phyloP scores from a whole-genome alignment of 495 filamentous ascomycete genomes.

The Paragyromitra xinjiangensis region DNA sequence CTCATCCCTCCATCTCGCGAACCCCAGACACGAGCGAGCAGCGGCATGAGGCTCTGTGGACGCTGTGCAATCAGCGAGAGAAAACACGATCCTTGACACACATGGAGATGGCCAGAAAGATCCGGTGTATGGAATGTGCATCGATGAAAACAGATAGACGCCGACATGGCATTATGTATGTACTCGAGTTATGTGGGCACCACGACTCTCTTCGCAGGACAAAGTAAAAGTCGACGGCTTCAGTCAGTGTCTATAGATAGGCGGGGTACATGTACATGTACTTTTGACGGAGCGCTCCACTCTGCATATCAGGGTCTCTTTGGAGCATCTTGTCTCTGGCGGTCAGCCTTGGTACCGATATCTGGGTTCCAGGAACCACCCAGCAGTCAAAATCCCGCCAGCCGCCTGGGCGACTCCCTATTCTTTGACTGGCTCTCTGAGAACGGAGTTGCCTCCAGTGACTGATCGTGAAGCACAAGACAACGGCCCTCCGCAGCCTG shows the following conservation, averaged over 20 bases:
- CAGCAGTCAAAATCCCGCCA: not conserved
- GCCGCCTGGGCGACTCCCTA: not conserved
- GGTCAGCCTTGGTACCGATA: constrained; percentile 1
- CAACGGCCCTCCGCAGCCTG: constrained; percentile 30
- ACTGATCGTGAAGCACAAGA: constrained; percentile 36
- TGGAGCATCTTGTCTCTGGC: constrained; percentile 1
- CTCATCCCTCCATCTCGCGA: constrained; percentile 41
- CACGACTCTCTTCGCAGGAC: constrained; percentile 24
- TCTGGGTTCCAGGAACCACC: constrained; percentile 17
- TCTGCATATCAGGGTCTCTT: constrained; percentile 21
- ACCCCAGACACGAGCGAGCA: constrained; percentile 25
- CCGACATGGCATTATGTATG: not conserved
- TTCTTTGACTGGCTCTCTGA: constrained; percentile 22
- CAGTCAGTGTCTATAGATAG: constrained; percentile 7
- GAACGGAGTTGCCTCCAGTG: constrained; percentile 13
- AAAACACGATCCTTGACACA: constrained; percentile 16
- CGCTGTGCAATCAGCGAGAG: constrained; percentile 22
- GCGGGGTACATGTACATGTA: not conserved
- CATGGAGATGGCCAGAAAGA: constrained; percentile 34
- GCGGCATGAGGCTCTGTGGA: constrained; percentile 36
- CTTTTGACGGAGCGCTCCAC: not conserved
- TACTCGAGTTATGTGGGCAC: constrained; percentile 14
- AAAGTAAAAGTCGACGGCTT: constrained; percentile 13
- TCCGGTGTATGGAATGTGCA: constrained; percentile 26
- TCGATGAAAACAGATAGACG: not conserved